Evolutionary conservation across 2,329 filamentous ascomycete species (phyloP).

Genomic region (Pseudopyrenochaeta lycopersici): DNA sequence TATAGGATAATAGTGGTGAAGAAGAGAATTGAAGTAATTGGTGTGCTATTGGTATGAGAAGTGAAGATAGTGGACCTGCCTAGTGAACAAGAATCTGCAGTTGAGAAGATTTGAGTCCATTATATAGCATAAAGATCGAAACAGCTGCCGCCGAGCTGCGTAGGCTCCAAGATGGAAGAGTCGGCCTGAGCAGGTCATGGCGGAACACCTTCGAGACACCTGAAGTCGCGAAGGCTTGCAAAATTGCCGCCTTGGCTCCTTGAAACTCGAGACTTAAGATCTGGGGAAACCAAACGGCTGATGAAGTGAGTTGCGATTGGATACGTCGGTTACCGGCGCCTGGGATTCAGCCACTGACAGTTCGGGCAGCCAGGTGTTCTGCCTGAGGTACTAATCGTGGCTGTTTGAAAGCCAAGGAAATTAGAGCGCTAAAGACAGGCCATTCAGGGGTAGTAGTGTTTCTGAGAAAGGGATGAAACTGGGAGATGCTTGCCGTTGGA

Average conservation of each 20-base stretch:
- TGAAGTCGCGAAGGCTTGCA: slow-evolving; percentile 43
- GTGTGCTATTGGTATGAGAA: slow-evolving; percentile 42
- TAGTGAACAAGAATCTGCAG: slow-evolving; percentile 35
- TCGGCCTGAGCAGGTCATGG: slow-evolving; percentile 36
- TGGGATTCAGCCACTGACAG: slow-evolving; percentile 36
- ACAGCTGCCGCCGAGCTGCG: slow-evolving; percentile 31
- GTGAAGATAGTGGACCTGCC: slow-evolving; percentile 47
- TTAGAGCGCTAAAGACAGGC: slow-evolving; percentile 13
- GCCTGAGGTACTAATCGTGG: slow-evolving; percentile 34
- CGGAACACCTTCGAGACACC: slow-evolving; percentile 47
- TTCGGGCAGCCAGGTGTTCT: slow-evolving; percentile 17
- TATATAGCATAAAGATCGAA: slow-evolving; percentile 44
- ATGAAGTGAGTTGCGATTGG: slow-evolving; percentile 36
- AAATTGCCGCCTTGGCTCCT: slow-evolving; percentile 23
- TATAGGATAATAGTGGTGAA: slow-evolving; percentile 19
- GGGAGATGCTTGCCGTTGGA: slow-evolving; percentile 24
- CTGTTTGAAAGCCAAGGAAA: slow-evolving; percentile 37
- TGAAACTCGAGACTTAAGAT: slow-evolving; percentile 14
- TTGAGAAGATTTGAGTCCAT: slow-evolving; percentile 46
- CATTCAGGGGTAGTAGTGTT: slow-evolving; percentile 32
- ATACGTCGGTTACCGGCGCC: slow-evolving; percentile 23
- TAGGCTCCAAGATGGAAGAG: slow-evolving; percentile 25
- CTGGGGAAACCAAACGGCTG: slow-evolving; percentile 20
- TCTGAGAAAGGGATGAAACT: slow-evolving; percentile 47
- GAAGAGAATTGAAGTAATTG: slow-evolving; percentile 31